Evolutionary conservation across 2,329 filamentous ascomycete species (phyloP).

Genomic region (Xylariaceae sp.): DNA sequence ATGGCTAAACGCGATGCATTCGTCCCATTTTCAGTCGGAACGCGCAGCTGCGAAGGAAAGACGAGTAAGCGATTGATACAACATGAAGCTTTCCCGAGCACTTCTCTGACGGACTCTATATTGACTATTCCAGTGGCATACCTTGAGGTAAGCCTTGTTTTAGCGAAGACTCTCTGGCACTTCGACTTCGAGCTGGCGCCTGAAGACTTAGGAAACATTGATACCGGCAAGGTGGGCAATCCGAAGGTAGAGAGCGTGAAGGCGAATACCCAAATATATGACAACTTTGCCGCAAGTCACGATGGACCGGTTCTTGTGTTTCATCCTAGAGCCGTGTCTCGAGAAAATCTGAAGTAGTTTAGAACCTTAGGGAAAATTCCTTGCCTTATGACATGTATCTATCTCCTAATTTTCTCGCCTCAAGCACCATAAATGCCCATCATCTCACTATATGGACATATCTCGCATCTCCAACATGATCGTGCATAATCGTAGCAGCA

Average conservation of each 20-base stretch:
- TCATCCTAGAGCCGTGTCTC: not conserved
- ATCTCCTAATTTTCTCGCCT: too few relatives aligned
- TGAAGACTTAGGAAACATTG: not conserved
- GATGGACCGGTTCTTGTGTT: not conserved
- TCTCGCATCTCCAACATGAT: too few relatives aligned
- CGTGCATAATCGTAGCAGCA: too few relatives aligned
- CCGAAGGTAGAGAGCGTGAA: not conserved
- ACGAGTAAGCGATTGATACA: constrained; percentile 3
- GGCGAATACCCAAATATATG: not conserved
- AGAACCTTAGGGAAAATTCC: not conserved
- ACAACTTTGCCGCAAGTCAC: not conserved
- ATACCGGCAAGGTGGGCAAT: not conserved
- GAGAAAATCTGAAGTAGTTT: not conserved
- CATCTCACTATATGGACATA: too few relatives aligned
- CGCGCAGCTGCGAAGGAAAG: constrained; percentile 34
- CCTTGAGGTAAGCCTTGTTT: constrained; percentile 19
- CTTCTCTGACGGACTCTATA: not conserved
- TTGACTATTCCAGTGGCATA: constrained; percentile 16
- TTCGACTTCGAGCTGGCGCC: constrained; percentile 12
- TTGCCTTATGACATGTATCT: too few relatives aligned
- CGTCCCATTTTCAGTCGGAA: constrained; percentile 33
- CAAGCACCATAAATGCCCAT: too few relatives aligned
- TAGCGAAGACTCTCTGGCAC: constrained; percentile 20
- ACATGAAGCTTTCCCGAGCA: not conserved
- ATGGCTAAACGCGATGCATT: constrained; percentile 25